Percentiles rank a stretch among this genome's conserved stretches.
Conservation (phyloP, 305 asterid genomes). For the Fraxinus paxiana region DNA sequence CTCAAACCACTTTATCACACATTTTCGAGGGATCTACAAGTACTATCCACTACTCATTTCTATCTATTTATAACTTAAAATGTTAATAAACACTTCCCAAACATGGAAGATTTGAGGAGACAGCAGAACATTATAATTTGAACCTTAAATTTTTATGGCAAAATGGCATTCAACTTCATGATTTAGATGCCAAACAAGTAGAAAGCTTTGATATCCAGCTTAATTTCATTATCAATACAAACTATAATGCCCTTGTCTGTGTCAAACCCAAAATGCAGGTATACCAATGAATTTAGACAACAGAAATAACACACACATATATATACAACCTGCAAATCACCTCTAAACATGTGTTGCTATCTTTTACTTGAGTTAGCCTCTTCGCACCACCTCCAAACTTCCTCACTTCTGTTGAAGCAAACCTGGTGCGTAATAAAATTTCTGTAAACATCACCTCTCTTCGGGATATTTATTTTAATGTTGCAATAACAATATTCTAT, state of each 20-base stretch:
- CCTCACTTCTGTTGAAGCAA: not conserved
- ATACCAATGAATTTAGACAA: not conserved
- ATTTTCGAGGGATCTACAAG: not conserved
- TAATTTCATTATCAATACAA: not conserved
- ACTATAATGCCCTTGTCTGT: not conserved
- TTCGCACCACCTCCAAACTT: not conserved
- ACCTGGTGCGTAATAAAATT: not conserved
- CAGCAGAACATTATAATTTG: not conserved
- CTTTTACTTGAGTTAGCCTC: not conserved
- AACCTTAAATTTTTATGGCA: not conserved
- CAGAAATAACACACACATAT: not conserved
- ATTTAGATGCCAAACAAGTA: not conserved
- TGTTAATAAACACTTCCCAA: not conserved
- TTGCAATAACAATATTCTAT: not conserved
- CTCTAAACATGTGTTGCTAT: not conserved
- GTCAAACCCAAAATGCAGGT: not conserved
- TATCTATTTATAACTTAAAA: not conserved
- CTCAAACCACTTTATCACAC: not conserved
- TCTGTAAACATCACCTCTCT: not conserved
- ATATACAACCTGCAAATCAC: not conserved
- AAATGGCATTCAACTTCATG: not conserved
- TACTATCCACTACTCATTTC: not conserved
- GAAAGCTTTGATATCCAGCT: not conserved
- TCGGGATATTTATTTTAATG: not conserved
- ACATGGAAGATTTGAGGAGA: not conserved